phyloP scores from a whole-genome alignment of 1,284 basidiomycete genomes.

The Farysia itapuensis region DNA sequence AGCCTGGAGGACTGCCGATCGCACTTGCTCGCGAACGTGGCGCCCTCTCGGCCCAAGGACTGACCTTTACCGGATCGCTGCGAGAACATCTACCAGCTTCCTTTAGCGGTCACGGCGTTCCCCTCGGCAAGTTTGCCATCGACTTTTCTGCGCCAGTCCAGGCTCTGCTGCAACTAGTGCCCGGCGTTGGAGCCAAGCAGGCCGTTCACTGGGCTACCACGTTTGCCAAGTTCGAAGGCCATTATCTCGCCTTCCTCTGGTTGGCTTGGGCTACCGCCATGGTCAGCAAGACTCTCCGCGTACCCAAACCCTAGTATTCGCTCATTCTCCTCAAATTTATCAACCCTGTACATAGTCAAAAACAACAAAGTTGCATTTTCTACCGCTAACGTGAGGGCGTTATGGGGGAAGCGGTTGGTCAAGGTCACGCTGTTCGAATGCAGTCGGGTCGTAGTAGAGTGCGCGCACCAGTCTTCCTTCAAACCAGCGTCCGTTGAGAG shows the following conservation, averaged over 20 bases:
- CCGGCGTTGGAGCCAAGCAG: slow-evolving; percentile 3
- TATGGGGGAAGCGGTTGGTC: no score
- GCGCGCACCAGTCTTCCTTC: slow-evolving; percentile 3
- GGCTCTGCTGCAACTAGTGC: slow-evolving; percentile 10
- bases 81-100: slow-evolving; percentile 31
- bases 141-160: slow-evolving; percentile 26
- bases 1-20: slow-evolving; percentile 37
- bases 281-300: slow-evolving; percentile 56
- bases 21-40: slow-evolving; percentile 33
- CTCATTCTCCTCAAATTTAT: background rate
- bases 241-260: slow-evolving; percentile 50
- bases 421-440: background rate
- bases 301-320: slow-evolving; percentile 52
- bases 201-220: slow-evolving; percentile 7
- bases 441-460: background rate
- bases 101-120: slow-evolving; percentile 34
- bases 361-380: no score
- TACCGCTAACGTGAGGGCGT: no score
- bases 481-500: slow-evolving; percentile 35
- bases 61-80: slow-evolving; percentile 43
- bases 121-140: slow-evolving; percentile 38
- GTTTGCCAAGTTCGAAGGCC: slow-evolving; percentile 34
- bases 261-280: slow-evolving; percentile 51
- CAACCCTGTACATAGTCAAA: no score
- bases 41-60: slow-evolving; percentile 20